Base-by-base conservation (phyloP, 2,329 filamentous ascomycete genomes). In the Aspergillus alliaceus region DNA sequence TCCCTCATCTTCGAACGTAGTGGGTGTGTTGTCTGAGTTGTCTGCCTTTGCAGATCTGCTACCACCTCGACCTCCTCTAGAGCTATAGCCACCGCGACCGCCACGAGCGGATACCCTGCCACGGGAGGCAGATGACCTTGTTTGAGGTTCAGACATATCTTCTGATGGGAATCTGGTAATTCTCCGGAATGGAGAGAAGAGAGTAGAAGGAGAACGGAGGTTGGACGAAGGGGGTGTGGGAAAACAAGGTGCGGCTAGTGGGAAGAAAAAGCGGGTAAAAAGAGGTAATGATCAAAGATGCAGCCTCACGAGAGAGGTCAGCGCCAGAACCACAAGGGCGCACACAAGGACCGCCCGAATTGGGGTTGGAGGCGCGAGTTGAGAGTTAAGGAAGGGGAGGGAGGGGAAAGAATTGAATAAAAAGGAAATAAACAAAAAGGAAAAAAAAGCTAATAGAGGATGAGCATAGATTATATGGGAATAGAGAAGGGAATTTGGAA, bases 101-200 rank as follows among this genome's bases (percentile, higher is more conserved):
- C 93, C 93, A 77, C 93, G 89, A 78, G 88, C 85, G 76, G 91
- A 89, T 81, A 91, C 91, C 86, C 95, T 90, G 80, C 93, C 93
- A 81, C 93, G 91, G 66, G 82, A 87, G 80, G 90, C 87, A 77
- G 87, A 84, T 75, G 90, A 85, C 84, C 93, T 86, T 80, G 89
- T 85, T 84, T 92, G 89, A 81, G 90, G 86, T 86, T 98, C 93
- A 85, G 95, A 96, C 95, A 98, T 98, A 81, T 75, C 75, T 77
- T 79, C 58, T 59, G 71, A 75, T 63, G 58, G 73, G 71, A 63
- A 63, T 61, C 63, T 59, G 62, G 58, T 56, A 50, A 25, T 63
- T 63, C 65, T 63, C 59, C 61, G 54, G 56, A 64, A 60, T 61
- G 59, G 62, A 68, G 62, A 63, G 31, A 61, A 67, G 64, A 63